Evolutionary conservation across 805 yeast genomes (phyloP).

Genomic region (Metschnikowia kofuensis): DNA sequence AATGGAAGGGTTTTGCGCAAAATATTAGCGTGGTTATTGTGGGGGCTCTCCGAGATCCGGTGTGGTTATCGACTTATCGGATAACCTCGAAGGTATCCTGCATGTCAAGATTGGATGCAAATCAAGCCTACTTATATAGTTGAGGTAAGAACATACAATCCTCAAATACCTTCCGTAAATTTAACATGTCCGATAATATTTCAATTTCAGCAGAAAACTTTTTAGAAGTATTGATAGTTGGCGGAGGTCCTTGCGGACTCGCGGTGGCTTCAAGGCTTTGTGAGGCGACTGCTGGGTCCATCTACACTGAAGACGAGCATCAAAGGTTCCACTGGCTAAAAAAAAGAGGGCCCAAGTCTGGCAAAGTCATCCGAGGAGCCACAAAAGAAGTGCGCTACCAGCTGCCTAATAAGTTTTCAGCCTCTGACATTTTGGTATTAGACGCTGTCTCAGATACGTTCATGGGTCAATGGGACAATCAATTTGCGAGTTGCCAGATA

Average conservation of each 20-base stretch:
- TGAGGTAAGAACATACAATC: no score
- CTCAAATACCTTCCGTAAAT: no score
- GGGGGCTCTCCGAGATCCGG: neutral
- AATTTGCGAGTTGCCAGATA: conserved; percentile 40
- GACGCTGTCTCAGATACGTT: conserved; percentile 33
- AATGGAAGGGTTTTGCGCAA: conserved; percentile 40
- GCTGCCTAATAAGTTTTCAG: conserved; percentile 11
- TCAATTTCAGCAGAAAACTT: conserved; percentile 19
- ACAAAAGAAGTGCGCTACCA: conserved; percentile 13
- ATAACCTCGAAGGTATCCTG: conserved; percentile 10
- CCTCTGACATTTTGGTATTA: conserved; percentile 34
- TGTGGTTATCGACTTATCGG: conserved; percentile 5
- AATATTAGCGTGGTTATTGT: conserved; percentile 9
- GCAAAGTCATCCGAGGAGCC: conserved; percentile 12
- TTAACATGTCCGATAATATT: neutral
- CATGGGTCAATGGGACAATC: conserved; percentile 44
- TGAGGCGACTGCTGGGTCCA: conserved; percentile 41
- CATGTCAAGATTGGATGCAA: conserved; percentile 14
- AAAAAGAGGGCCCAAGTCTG: conserved; percentile 30
- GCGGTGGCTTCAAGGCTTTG: conserved; percentile 42
- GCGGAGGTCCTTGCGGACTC: conserved; percentile 47
- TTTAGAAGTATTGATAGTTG: conserved; percentile 39
- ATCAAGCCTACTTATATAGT: neutral
- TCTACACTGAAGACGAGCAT: conserved; percentile 46
- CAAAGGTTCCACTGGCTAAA: conserved; percentile 46